Evolutionary conservation across 495 filamentous ascomycete species (phyloP).

Genomic region (Daldinia caldariorum): DNA sequence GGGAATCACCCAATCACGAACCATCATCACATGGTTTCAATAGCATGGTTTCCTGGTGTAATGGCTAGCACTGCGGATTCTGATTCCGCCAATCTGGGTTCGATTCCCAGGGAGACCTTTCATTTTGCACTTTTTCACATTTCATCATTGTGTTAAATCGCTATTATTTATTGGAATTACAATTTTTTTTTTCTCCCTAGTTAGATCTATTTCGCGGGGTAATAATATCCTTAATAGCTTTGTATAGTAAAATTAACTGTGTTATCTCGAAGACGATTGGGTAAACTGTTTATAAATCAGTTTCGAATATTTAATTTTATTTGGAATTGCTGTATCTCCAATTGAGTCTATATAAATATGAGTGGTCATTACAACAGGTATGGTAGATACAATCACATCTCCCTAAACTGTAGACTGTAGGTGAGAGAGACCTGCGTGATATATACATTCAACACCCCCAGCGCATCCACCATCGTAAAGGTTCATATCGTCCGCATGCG

Average conservation of each 20-base stretch:
- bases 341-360: neutral
- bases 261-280: neutral
- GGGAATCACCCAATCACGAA: conserved; percentile 23
- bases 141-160: neutral
- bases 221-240: neutral
- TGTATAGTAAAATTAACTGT: neutral
- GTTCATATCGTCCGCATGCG: neutral
- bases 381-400: conserved; percentile 12
- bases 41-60: conserved; percentile 40
- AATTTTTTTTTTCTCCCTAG: neutral
- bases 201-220: no score
- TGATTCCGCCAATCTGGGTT: conserved; percentile 52
- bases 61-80: conserved; percentile 45
- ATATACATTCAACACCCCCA: no score
- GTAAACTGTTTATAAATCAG: no score
- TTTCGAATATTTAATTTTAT: no score
- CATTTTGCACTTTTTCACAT: conserved; percentile 4
- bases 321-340: neutral
- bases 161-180: no score
- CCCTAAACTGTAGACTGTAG: neutral
- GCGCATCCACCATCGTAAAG: neutral
- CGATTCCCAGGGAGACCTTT: conserved; percentile 53
- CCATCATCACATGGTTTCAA: conserved; percentile 21
- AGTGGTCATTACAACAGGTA: conserved; percentile 10
- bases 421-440: neutral